A percentile compares a stretch with the other conserved stretches of the same genome.
Conservation (phyloP, 2,329 filamentous ascomycete species). For the Fusarium sp. region DNA sequence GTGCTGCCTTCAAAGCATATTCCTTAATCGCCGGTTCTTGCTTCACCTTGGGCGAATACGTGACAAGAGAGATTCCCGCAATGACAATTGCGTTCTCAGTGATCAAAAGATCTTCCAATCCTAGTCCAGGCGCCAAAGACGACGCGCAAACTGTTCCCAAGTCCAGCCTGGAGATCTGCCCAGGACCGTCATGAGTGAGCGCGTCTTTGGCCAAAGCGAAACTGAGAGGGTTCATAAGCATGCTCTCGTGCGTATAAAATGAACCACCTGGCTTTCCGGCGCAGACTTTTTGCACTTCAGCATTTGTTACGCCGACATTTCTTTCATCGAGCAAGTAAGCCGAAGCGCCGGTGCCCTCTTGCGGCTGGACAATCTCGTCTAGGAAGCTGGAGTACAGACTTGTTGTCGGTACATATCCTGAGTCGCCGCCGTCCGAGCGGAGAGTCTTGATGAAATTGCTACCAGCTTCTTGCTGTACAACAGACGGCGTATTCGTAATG, state of each 20-base stretch:
- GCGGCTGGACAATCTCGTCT: slow-evolving; percentile 7
- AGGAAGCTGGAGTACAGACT: slow-evolving; percentile 12
- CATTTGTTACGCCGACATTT: not conserved
- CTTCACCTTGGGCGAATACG: not conserved
- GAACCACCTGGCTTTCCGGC: not conserved
- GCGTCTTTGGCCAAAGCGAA: slow-evolving; percentile 10
- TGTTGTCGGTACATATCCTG: not conserved
- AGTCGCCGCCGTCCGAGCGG: not conserved
- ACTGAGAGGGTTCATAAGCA: not conserved
- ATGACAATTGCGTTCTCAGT: not conserved
- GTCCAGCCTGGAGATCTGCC: not conserved
- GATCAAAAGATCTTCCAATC: not conserved
- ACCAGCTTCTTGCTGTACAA: slow-evolving; percentile 1
- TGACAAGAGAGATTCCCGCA: not conserved
- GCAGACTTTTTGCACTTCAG: not conserved
- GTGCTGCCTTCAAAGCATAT: not conserved
- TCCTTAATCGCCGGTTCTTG: not conserved
- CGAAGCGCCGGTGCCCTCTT: not conserved
- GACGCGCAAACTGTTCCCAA: not conserved
- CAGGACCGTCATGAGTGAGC: not conserved
- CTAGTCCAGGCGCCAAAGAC: not conserved
- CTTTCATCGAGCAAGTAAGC: slow-evolving; percentile 1
- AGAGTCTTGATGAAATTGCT: slow-evolving; percentile 1
- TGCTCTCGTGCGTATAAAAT: slow-evolving; percentile 10
- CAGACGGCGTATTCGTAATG: not conserved